Conservation (phyloP, 169 alveolate genomes). For the Babesia sp. region DNA sequence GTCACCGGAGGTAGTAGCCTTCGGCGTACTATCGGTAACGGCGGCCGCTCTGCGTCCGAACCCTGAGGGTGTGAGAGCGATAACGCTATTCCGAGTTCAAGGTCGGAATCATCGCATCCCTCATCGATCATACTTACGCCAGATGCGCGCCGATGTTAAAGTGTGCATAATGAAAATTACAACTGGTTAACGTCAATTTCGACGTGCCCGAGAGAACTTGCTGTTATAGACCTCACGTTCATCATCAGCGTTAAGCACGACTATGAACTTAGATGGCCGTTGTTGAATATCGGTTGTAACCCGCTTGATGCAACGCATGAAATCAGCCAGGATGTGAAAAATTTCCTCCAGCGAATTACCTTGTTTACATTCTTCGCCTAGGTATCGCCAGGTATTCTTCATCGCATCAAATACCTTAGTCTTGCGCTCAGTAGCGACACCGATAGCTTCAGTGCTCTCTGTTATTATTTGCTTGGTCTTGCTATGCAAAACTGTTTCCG, state of each 20-base stretch:
- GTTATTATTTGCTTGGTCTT: constrained; percentile 22
- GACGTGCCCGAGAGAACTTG: constrained; percentile 27
- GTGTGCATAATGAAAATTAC: not conserved
- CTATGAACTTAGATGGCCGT: constrained; percentile 54
- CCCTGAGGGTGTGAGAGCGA: constrained; percentile 17
- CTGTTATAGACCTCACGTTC: constrained; percentile 36
- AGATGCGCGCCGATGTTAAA: not conserved
- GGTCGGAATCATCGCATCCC: constrained; percentile 30
- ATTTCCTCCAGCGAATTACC: constrained; percentile 57
- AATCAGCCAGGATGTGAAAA: constrained; percentile 54
- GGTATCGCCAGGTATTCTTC: constrained; percentile 37
- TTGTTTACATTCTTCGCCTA: constrained; percentile 61
- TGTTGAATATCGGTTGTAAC: constrained; percentile 38
- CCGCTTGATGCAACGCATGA: constrained; percentile 44
- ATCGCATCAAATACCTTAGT: constrained; percentile 10
- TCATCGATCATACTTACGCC: constrained; percentile 2
- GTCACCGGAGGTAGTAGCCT: constrained; percentile 29
- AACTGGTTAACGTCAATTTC: constrained; percentile 1
- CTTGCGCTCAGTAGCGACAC: constrained; percentile 19
- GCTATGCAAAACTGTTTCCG: not conserved
- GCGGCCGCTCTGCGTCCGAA: not conserved
- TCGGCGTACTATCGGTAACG: not conserved
- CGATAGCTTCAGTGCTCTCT: constrained; percentile 26
- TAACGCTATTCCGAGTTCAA: constrained; percentile 34
- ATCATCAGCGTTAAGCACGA: constrained; percentile 41